Evolutionary conservation across 2,329 filamentous ascomycete genomes (phyloP).

Genomic region (Alternaria alternata): DNA sequence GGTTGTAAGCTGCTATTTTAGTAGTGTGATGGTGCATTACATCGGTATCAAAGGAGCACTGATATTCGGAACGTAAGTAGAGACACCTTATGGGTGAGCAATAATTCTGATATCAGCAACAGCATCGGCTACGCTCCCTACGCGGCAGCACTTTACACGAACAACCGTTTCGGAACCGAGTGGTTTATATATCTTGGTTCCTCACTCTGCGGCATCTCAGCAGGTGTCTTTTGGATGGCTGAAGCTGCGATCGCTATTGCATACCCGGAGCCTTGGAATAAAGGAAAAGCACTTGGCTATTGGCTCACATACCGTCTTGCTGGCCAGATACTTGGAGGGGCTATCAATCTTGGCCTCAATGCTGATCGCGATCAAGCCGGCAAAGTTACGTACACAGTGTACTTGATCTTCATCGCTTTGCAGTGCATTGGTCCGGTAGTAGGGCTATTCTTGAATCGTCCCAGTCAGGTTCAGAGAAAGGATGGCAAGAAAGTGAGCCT

Average conservation of each 20-base stretch:
- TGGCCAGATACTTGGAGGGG: conserved; percentile 75
- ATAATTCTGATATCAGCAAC: not conserved
- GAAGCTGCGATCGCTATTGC: conserved; percentile 77
- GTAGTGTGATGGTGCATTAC: conserved; percentile 68
- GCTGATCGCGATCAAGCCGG: conserved; percentile 64
- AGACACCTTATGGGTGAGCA: not conserved
- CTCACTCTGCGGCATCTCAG: conserved; percentile 73
- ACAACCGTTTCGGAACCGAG: conserved; percentile 73
- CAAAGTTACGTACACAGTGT: conserved; percentile 74
- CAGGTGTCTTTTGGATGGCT: conserved; percentile 78
- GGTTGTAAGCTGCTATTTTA: conserved; percentile 74
- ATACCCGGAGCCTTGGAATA: conserved; percentile 70
- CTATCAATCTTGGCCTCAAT: conserved; percentile 75
- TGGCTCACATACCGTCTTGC: conserved; percentile 70
- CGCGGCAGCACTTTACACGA: conserved; percentile 72
- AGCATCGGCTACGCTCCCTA: conserved; percentile 74
- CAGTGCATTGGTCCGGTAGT: conserved; percentile 72
- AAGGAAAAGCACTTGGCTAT: conserved; percentile 63
- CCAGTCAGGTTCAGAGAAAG: conserved; percentile 68
- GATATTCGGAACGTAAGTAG: conserved; percentile 70
- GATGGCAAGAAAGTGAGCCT: conserved; percentile 71
- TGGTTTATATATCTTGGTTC: conserved; percentile 76
- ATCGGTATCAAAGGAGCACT: conserved; percentile 76
- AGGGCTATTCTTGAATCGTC: conserved; percentile 68
- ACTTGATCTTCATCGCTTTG: conserved; percentile 73